Percentiles rank a stretch among this genome's conserved stretches.
Evolutionary conservation across 257 asterid species (phyloP).

Genomic region (Scutellaria galericulata): DNA sequence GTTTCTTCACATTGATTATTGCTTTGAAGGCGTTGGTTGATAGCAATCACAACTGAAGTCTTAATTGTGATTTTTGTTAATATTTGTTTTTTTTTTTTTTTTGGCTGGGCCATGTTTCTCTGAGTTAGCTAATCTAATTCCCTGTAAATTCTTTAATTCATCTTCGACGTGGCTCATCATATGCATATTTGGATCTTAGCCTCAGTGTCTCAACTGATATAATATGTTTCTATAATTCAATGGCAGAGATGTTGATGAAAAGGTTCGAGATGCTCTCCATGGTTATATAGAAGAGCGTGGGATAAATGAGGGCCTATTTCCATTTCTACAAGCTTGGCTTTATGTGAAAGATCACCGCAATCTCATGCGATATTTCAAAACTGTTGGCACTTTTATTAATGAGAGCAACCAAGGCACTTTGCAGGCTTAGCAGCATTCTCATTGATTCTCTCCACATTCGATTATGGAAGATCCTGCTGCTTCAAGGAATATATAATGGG

Average conservation of each 20-base stretch:
- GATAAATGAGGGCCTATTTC: conserved; percentile 74
- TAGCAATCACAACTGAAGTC: too few relatives aligned
- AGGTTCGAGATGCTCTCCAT: conserved; percentile 70
- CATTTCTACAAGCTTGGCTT: conserved; percentile 95
- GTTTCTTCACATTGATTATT: background rate
- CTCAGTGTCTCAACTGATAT: conserved; percentile 16
- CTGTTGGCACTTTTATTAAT: conserved; percentile 57
- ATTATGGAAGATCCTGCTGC: conserved; percentile 11
- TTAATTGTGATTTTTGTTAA: too few relatives aligned
- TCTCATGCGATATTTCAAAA: conserved; percentile 71
- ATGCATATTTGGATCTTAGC: background rate
- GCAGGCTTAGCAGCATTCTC: conserved; percentile 32
- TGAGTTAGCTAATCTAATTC: too few relatives aligned
- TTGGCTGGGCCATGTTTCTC: too few relatives aligned
- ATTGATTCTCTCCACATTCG: background rate
- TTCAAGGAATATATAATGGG: background rate
- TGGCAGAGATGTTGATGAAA: conserved; percentile 69
- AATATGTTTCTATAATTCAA: conserved; percentile 10
- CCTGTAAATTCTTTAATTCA: too few relatives aligned
- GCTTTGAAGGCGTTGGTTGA: too few relatives aligned
- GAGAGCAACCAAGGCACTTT: conserved; percentile 42
- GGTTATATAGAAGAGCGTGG: conserved; percentile 83
- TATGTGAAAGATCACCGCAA: conserved; percentile 92
- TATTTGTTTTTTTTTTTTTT: too few relatives aligned
- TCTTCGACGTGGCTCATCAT: too few relatives aligned